Percentiles rank a stretch among this genome's conserved stretches.
Conservation (phyloP, 2,329 filamentous ascomycete species). For the Beauveria australis region DNA sequence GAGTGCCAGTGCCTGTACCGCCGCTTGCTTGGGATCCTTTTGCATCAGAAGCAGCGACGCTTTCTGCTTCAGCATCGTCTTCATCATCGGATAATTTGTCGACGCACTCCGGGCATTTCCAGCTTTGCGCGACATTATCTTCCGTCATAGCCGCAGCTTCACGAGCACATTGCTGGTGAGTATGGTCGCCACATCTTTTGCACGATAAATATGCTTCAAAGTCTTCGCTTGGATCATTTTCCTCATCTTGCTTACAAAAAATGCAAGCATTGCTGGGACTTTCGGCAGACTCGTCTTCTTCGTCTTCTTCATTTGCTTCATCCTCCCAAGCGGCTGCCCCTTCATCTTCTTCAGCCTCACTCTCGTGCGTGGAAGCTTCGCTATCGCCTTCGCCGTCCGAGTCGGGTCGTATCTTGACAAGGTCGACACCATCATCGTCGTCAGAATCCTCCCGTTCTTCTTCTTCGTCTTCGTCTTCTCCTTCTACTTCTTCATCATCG, state of each 20-base stretch:
- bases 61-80: constrained; percentile 23
- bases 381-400: constrained; percentile 32
- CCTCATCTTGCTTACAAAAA: constrained; percentile 77
- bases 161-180: constrained; percentile 9
- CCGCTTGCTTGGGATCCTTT: constrained; percentile 43
- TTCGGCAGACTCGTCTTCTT: constrained; percentile 35
- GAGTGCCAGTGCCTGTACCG: constrained; percentile 66
- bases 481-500: constrained; percentile 21
- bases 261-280: constrained; percentile 46
- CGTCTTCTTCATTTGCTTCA: constrained; percentile 47
- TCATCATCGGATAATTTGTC: constrained; percentile 22
- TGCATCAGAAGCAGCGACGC: background rate
- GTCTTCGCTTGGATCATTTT: constrained; percentile 72
- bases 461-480: constrained; percentile 24
- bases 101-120: constrained; percentile 45
- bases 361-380: constrained; percentile 28
- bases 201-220: constrained; percentile 75
- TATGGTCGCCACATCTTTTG: constrained; percentile 68
- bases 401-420: constrained; percentile 47
- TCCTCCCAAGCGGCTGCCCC: constrained; percentile 41
- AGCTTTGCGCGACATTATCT: constrained; percentile 26
- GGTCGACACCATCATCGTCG: constrained; percentile 47
- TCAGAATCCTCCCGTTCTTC: constrained; percentile 30
- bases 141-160: constrained; percentile 5
- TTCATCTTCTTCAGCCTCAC: constrained; percentile 29